Evolutionary conservation across 2,329 filamentous ascomycete genomes (phyloP).

Genomic region (Arthrobotrys musiformis): DNA sequence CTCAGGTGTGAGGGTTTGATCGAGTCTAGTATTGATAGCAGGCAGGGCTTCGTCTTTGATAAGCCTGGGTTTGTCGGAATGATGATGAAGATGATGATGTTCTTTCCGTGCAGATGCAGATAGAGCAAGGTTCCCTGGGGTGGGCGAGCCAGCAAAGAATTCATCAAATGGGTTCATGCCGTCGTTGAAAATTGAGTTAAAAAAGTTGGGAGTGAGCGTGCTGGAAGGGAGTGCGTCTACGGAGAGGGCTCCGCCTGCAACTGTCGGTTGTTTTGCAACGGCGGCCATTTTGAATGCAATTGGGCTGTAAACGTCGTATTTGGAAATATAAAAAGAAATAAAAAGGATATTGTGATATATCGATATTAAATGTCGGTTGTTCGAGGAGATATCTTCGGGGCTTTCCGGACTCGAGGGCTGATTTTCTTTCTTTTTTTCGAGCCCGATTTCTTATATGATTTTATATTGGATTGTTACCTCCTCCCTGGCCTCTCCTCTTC

Average conservation of each 20-base stretch:
- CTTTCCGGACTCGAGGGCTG: not conserved
- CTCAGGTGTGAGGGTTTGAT: slow-evolving; percentile 51
- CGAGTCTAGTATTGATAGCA: slow-evolving; percentile 46
- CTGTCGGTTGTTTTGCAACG: slow-evolving; percentile 47
- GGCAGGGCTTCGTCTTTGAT: slow-evolving; percentile 50
- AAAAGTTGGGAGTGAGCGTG: slow-evolving; percentile 54
- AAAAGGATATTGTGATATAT: not conserved
- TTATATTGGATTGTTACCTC: not conserved
- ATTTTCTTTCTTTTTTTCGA: not conserved
- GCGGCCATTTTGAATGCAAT: slow-evolving; percentile 41
- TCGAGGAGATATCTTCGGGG: slow-evolving; percentile 21
- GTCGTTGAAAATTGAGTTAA: slow-evolving; percentile 55
- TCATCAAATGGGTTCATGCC: slow-evolving; percentile 56
- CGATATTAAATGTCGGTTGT: not conserved
- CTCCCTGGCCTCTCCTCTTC: too few species aligned
- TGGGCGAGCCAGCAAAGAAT: slow-evolving; percentile 36
- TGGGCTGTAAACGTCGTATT: not conserved
- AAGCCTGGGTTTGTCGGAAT: slow-evolving; percentile 27
- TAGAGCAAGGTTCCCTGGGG: slow-evolving; percentile 10
- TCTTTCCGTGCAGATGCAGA: slow-evolving; percentile 37
- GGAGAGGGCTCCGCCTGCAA: slow-evolving; percentile 20
- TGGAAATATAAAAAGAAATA: not conserved
- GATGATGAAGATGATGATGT: slow-evolving; percentile 4
- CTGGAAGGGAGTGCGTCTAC: slow-evolving; percentile 43
- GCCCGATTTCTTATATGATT: not conserved